These are phyloP conservation scores for Aureobasidium sp. DNA, from an alignment of 2,329 filamentous ascomycete genomes.

Conservation along the genomic window DNA sequence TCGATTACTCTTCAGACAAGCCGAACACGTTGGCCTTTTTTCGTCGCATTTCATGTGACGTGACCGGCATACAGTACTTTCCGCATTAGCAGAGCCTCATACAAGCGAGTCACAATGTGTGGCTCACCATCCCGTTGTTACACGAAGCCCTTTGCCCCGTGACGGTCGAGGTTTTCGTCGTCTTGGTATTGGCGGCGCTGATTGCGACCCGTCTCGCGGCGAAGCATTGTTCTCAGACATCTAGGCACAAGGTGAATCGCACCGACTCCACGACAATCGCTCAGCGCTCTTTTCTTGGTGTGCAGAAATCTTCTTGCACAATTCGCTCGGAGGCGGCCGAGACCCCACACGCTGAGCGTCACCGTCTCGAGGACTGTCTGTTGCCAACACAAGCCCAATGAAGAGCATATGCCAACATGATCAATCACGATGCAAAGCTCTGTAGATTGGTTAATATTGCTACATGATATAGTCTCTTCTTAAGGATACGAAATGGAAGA, in stretches of 20 bases:
- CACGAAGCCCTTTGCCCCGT: constrained; percentile 4
- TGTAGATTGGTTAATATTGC: no score
- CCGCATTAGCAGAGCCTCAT: not conserved
- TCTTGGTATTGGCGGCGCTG: not conserved
- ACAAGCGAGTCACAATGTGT: not conserved
- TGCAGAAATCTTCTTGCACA: no score
- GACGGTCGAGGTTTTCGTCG: constrained; percentile 12
- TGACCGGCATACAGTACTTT: constrained; percentile 39
- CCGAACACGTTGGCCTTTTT: constrained; percentile 34
- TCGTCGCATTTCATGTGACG: constrained; percentile 45
- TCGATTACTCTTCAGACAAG: constrained; percentile 35
- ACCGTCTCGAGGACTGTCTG: no score
- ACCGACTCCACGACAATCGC: no score
- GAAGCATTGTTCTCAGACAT: constrained; percentile 3
- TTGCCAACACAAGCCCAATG: no score
- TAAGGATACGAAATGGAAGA: no score
- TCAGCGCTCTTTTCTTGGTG: no score
- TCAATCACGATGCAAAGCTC: no score
- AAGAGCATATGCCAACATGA: no score
- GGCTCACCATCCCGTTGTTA: constrained; percentile 10
- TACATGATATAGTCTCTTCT: no score
- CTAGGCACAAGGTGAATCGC: not conserved
- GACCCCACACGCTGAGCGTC: no score
- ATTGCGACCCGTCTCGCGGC: constrained; percentile 6
- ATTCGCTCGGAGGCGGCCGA: no score